A percentile compares a stretch with the other conserved stretches of the same genome.
These are phyloP conservation scores for Pleomassaria siparia DNA, from an alignment of 2,329 filamentous ascomycete genomes.

Conservation along the genomic window DNA sequence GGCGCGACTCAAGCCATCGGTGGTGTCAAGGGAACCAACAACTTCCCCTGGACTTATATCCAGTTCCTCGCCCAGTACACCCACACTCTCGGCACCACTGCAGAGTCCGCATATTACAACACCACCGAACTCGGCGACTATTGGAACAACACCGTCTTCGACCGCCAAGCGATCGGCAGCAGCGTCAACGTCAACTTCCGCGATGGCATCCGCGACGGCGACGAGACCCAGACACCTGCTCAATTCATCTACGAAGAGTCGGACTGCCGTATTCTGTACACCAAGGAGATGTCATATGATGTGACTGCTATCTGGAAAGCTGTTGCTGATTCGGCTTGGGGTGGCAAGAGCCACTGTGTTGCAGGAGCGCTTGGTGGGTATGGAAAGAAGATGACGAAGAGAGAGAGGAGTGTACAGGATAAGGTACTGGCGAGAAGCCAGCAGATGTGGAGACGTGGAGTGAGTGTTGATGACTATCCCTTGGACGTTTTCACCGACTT, in stretches of 20 bases:
- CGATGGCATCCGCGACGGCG: conserved; percentile 47
- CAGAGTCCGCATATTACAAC: conserved; percentile 31
- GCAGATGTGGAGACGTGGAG: conserved; percentile 31
- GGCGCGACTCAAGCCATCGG: conserved; percentile 59
- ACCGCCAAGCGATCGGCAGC: conserved; percentile 28
- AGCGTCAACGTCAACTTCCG: conserved; percentile 41
- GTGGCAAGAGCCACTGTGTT: conserved; percentile 33
- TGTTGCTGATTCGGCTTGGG: conserved; percentile 39
- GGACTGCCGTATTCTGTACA: conserved; percentile 64
- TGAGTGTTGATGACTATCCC: conserved; percentile 34
- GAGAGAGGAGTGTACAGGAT: conserved; percentile 24
- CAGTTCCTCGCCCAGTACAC: conserved; percentile 27
- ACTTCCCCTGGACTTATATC: conserved; percentile 35
- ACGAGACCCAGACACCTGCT: conserved; percentile 48
- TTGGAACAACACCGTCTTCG: conserved; percentile 32
- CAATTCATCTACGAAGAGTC: conserved; percentile 65
- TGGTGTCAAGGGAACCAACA: conserved; percentile 63
- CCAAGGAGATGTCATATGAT: conserved; percentile 56
- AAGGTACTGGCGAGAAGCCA: conserved; percentile 28
- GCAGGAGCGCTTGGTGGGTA: conserved; percentile 29
- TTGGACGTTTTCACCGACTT: conserved; percentile 39
- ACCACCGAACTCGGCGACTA: conserved; percentile 36
- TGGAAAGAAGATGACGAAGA: conserved; percentile 16
- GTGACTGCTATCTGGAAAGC: conserved; percentile 58
- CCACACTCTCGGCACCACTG: conserved; percentile 11